A percentile compares a stretch with the other conserved stretches of the same genome.
phyloP scores from a whole-genome alignment of 192 early-diverging fungal genomes.

The Endogone sp. region DNA sequence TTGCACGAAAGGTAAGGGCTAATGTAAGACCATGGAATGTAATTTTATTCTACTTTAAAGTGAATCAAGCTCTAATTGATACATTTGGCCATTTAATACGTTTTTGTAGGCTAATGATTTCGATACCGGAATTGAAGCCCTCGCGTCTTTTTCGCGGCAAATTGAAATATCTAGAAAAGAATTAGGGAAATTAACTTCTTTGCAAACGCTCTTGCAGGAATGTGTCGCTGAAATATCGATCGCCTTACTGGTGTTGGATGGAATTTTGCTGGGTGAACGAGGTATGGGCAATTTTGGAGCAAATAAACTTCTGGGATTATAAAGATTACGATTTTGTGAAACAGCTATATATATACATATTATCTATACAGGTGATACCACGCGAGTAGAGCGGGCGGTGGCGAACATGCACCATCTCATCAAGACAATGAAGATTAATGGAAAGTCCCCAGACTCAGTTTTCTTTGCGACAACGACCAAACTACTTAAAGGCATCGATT shows the following conservation, averaged over 20 bases:
- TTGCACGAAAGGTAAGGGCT: slow-evolving; percentile 38
- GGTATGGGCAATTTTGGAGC: too few species aligned
- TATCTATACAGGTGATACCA: not conserved
- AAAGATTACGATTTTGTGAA: not conserved
- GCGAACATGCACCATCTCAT: not conserved
- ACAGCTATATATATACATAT: too few species aligned
- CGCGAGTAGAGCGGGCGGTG: not conserved
- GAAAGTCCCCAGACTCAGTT: not conserved
- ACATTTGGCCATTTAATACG: too few species aligned
- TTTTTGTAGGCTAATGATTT: not conserved
- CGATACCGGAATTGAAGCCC: not conserved
- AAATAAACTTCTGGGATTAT: not conserved
- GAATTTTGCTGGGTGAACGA: not conserved
- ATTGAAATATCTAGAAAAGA: not conserved
- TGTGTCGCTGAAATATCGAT: not conserved
- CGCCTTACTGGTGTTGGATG: not conserved
- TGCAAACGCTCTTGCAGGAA: not conserved
- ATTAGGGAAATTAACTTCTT: not conserved
- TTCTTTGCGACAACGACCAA: not conserved
- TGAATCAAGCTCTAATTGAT: too few species aligned
- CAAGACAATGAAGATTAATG: not conserved
- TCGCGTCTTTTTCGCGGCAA: not conserved
- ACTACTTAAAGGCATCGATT: not conserved
- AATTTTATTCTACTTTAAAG: too few species aligned
- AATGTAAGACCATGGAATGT: not conserved